Conservation (phyloP, 2,329 filamentous ascomycete genomes). For the Endothia cerciana region DNA sequence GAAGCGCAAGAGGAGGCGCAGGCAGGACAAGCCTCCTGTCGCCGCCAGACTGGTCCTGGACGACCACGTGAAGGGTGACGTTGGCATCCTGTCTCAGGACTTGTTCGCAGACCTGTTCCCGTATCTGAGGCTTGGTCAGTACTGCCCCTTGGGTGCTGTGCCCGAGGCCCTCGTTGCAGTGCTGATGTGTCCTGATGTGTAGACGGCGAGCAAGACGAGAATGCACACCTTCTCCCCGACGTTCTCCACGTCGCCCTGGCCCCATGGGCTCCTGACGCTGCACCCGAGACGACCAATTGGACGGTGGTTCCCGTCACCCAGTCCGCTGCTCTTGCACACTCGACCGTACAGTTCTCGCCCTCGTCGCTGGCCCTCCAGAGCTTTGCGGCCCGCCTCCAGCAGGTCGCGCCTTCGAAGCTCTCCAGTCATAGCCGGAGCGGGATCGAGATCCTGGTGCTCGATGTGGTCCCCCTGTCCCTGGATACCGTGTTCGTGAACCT, state of each 20-base stretch:
- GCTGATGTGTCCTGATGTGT: constrained; percentile 19
- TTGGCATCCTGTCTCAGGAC: constrained; percentile 85
- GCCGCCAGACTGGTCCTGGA: constrained; percentile 83
- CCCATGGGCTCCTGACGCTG: constrained; percentile 68
- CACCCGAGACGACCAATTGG: constrained; percentile 72
- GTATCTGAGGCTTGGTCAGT: constrained; percentile 57
- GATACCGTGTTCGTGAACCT: constrained; percentile 87
- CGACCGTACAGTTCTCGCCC: constrained; percentile 79
- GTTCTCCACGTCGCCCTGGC: constrained; percentile 71
- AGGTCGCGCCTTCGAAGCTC: constrained; percentile 75
- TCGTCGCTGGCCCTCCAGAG: constrained; percentile 75
- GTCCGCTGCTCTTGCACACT: constrained; percentile 69
- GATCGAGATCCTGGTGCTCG: constrained; percentile 82
- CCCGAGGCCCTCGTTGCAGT: constrained; percentile 4
- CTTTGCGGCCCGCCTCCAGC: constrained; percentile 75
- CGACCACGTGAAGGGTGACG: constrained; percentile 81
- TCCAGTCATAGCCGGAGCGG: constrained; percentile 72
- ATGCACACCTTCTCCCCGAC: constrained; percentile 38
- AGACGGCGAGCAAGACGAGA: constrained; percentile 22
- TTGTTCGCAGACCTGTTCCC: constrained; percentile 83
- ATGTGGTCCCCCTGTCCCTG: constrained; percentile 77
- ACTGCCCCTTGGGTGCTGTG: constrained; percentile 22
- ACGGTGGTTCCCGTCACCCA: constrained; percentile 78
- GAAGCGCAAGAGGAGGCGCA: constrained; percentile 56
- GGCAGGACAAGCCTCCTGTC: constrained; percentile 74